Evolutionary conservation across 257 asterid species (phyloP).

Genomic region (Gentiana straminea): DNA sequence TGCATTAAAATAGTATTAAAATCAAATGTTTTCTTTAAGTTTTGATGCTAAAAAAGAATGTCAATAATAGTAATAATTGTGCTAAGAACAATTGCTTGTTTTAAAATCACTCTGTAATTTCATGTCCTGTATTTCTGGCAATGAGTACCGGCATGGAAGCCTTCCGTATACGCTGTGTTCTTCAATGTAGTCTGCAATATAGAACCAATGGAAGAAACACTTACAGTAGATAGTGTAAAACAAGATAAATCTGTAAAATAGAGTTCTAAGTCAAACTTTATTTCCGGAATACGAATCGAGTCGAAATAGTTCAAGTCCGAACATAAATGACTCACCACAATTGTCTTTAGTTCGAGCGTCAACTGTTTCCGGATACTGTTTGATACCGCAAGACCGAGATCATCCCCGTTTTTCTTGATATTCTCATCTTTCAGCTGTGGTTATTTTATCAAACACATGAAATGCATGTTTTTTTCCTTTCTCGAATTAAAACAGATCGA

Average conservation of each 20-base stretch:
- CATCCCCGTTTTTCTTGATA: conserved; percentile 31
- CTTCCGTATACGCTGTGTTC: conserved; percentile 82
- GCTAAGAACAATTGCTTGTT: too few species aligned
- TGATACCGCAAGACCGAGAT: conserved; percentile 31
- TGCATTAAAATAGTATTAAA: too few species aligned
- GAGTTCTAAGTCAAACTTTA: too few species aligned
- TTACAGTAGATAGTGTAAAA: too few species aligned
- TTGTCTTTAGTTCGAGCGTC: conserved; percentile 42
- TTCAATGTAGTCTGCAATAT: conserved; percentile 55
- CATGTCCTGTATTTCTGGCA: conserved; percentile 32
- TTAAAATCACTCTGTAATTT: not conserved
- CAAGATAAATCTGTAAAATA: too few species aligned
- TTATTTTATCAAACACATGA: conserved; percentile 2
- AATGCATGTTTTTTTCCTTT: not conserved
- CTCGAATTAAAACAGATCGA: not conserved
- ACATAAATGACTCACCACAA: conserved; percentile 29
- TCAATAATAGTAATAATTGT: too few species aligned
- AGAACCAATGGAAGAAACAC: not conserved
- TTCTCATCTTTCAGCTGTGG: conserved; percentile 37
- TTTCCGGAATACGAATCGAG: too few species aligned
- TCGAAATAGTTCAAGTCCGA: not conserved
- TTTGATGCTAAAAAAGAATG: too few species aligned
- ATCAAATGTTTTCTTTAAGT: too few species aligned
- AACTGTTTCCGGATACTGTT: conserved; percentile 40
- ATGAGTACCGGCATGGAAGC: conserved; percentile 50